A percentile compares a stretch with the other conserved stretches of the same genome.
Evolutionary conservation across 441 rosid genomes (phyloP).

Genomic region (Theobroma grandiflorum): DNA sequence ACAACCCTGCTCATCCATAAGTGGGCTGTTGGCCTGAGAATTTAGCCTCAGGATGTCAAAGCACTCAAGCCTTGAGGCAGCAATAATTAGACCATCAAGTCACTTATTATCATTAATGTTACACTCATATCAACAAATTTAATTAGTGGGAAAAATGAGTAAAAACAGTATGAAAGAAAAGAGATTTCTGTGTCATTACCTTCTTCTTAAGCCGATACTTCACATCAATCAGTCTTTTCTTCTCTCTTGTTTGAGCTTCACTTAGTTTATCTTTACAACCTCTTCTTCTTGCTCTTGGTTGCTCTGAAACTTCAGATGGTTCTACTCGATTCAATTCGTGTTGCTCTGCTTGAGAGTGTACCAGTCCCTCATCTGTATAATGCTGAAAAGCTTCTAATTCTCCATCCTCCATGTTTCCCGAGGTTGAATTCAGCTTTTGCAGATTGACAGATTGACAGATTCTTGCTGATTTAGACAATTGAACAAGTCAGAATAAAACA

Average conservation of each 20-base stretch:
- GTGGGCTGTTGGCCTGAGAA: not conserved
- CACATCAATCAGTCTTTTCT: not conserved
- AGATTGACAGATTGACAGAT: not conserved
- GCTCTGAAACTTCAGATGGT: not conserved
- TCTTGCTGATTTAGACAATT: not conserved
- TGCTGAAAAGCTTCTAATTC: not conserved
- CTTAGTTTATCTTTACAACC: not conserved
- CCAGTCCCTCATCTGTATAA: not conserved
- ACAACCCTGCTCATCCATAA: not conserved
- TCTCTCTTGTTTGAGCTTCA: not conserved
- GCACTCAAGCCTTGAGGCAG: not conserved
- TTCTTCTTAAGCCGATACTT: not conserved
- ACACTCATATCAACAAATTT: not conserved
- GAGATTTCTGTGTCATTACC: not conserved
- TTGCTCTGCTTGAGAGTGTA: not conserved
- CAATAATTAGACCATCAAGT: not conserved
- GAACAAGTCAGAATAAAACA: not conserved
- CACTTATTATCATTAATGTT: not conserved
- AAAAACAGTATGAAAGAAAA: not conserved
- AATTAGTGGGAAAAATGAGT: not conserved
- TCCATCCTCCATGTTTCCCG: not conserved
- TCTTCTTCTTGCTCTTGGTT: not conserved
- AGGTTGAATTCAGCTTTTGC: not conserved
- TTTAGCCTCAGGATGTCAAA: not conserved
- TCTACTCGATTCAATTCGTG: not conserved